phyloP scores from a whole-genome alignment of 257 asterid species.

The Forsythia suspensa region DNA sequence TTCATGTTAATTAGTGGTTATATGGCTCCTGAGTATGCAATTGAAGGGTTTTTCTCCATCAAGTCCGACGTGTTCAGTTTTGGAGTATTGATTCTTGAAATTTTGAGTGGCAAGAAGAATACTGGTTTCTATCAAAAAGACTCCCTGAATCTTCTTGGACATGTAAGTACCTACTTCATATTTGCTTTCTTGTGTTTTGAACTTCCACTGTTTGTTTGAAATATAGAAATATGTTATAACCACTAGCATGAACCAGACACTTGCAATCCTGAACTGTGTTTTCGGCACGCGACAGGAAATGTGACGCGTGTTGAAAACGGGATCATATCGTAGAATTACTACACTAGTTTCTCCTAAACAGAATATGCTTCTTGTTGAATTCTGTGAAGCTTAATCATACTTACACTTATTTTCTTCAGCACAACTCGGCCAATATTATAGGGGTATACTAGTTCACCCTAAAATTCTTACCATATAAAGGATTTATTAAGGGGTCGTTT shows the following conservation, averaged over 20 bases:
- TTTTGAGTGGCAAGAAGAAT: slow-evolving; percentile 49
- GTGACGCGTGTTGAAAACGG: neutral
- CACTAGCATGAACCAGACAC: neutral
- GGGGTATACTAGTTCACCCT: neutral
- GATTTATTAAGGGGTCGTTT: too few species aligned
- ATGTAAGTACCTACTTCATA: slow-evolving; percentile 23
- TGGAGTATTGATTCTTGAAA: slow-evolving; percentile 54
- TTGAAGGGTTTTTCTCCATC: slow-evolving; percentile 42
- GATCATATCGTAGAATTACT: neutral
- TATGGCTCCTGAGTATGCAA: slow-evolving; percentile 54
- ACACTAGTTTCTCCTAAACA: neutral
- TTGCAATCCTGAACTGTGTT: neutral
- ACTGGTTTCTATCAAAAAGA: slow-evolving; percentile 39
- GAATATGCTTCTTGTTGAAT: neutral
- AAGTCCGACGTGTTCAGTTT: slow-evolving; percentile 52
- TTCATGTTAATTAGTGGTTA: slow-evolving; percentile 35
- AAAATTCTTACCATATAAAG: neutral
- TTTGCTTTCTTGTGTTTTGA: neutral
- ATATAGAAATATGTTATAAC: neutral
- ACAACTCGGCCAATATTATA: neutral
- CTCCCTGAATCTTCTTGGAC: slow-evolving; percentile 39
- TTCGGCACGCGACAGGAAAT: neutral
- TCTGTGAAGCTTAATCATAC: neutral
- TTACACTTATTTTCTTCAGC: neutral
- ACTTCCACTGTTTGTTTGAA: neutral